Evolutionary conservation across 495 filamentous ascomycete genomes (phyloP).

Genomic region (Elasticomyces elasticus): DNA sequence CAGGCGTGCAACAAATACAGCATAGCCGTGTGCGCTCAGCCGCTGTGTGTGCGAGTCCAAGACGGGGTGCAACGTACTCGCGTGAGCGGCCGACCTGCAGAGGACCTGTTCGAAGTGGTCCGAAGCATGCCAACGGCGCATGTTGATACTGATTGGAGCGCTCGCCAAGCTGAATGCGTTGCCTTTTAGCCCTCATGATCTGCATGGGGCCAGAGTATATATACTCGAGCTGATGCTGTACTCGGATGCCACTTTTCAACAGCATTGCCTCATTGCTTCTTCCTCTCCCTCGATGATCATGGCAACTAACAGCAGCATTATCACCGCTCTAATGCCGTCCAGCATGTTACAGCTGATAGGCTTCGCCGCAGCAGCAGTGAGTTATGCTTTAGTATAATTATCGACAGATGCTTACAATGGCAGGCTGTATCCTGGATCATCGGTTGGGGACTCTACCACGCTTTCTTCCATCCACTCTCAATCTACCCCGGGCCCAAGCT

Average conservation of each 20-base stretch:
- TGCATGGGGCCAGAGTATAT: too few relatives aligned
- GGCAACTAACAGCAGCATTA: neutral
- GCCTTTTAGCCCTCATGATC: too few relatives aligned
- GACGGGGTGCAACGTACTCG: too few relatives aligned
- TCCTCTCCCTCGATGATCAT: neutral
- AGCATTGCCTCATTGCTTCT: neutral
- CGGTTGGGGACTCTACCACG: neutral
- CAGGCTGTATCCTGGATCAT: neutral
- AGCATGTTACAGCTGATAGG: neutral
- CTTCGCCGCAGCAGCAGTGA: neutral
- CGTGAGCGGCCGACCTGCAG: too few relatives aligned
- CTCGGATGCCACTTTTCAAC: neutral
- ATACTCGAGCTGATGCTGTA: too few relatives aligned
- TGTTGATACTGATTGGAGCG: too few relatives aligned
- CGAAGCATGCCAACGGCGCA: too few relatives aligned
- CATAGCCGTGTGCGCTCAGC: too few relatives aligned
- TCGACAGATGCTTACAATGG: neutral
- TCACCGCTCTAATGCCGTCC: neutral
- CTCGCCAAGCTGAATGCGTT: too few relatives aligned
- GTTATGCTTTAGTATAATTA: neutral
- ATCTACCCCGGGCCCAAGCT: slow-evolving; percentile 23
- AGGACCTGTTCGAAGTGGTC: too few relatives aligned
- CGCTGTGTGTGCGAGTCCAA: too few relatives aligned
- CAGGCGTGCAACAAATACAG: too few relatives aligned
- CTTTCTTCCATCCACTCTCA: neutral